Evolutionary conservation across 371 early-diverging fungal species (phyloP).

Genomic region (Apophysomyces ossiformis): DNA sequence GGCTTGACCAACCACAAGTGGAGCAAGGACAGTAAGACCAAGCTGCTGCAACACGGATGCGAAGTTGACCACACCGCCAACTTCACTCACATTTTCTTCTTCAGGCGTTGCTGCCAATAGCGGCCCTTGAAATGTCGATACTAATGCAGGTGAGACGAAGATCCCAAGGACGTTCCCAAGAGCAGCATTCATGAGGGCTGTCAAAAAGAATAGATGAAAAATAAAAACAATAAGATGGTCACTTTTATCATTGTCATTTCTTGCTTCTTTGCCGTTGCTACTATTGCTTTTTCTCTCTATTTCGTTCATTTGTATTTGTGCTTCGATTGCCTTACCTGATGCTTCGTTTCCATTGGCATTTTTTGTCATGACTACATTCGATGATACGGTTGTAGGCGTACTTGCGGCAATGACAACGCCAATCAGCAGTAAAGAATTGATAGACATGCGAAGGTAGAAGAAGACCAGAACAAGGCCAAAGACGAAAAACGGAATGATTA

Average conservation of each 20-base stretch:
- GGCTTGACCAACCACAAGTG: conserved; percentile 69
- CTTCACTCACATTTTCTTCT: conserved; percentile 42
- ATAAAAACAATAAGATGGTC: not conserved
- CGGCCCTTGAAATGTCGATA: conserved; percentile 44
- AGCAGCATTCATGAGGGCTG: conserved; percentile 71
- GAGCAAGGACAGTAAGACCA: conserved; percentile 66
- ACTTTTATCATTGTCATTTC: conserved; percentile 10
- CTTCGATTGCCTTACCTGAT: conserved; percentile 34
- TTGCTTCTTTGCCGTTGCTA: no score
- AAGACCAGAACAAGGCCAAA: conserved; percentile 63
- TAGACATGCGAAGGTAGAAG: conserved; percentile 39
- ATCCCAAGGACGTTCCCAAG: conserved; percentile 78
- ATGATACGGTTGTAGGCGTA: conserved; percentile 80
- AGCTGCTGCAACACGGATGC: conserved; percentile 61
- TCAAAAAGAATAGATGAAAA: no score
- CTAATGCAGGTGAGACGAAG: conserved; percentile 70
- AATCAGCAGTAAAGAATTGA: conserved; percentile 63
- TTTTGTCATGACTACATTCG: conserved; percentile 82
- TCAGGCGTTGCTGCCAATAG: conserved; percentile 47
- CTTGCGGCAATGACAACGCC: conserved; percentile 72
- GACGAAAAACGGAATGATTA: conserved; percentile 69
- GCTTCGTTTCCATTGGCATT: conserved; percentile 76
- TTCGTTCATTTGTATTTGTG: not conserved
- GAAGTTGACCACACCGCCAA: conserved; percentile 54
- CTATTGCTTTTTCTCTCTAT: no score